A percentile compares a stretch with the other conserved stretches of the same genome.
These are phyloP conservation scores for Phlebiopsis gigantea DNA, from an alignment of 768 basidiomycete species.

Conservation along the genomic window DNA sequence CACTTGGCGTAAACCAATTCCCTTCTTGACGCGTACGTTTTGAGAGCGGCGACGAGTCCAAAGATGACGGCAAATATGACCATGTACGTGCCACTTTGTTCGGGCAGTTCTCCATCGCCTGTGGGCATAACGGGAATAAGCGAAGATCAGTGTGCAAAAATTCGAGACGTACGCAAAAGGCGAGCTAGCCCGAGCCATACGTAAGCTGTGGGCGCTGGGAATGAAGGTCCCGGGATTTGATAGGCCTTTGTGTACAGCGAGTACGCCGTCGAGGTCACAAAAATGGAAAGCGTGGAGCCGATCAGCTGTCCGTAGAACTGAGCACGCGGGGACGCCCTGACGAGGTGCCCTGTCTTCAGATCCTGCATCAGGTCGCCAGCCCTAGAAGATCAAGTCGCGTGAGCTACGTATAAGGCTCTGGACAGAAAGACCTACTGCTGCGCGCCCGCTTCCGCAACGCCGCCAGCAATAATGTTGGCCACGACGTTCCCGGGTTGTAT, in stretches of 20 bases:
- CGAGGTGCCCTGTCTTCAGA: slow-evolving; percentile 93
- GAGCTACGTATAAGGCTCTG: neutral
- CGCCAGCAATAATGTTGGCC: slow-evolving; percentile 97
- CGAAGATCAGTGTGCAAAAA: slow-evolving; percentile 18
- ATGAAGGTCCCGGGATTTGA: slow-evolving; percentile 87
- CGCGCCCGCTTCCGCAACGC: slow-evolving; percentile 94
- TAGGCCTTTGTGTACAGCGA: slow-evolving; percentile 85
- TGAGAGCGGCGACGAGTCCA: slow-evolving; percentile 57
- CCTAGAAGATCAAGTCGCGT: slow-evolving; percentile 31
- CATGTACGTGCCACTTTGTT: slow-evolving; percentile 76
- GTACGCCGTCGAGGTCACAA: slow-evolving; percentile 87
- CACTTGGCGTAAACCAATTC: slow-evolving; percentile 57
- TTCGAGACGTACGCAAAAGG: slow-evolving; percentile 52
- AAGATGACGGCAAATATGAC: slow-evolving; percentile 68
- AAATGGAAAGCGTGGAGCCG: slow-evolving; percentile 81
- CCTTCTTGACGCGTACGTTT: slow-evolving; percentile 50
- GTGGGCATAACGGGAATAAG: too few relatives aligned
- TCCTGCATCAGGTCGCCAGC: slow-evolving; percentile 99
- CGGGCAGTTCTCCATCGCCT: slow-evolving; percentile 83
- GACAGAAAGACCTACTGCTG: slow-evolving; percentile 56
- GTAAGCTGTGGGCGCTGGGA: slow-evolving; percentile 92
- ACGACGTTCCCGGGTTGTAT: slow-evolving; percentile 92
- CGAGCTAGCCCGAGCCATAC: slow-evolving; percentile 84
- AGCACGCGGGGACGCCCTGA: slow-evolving; percentile 84
- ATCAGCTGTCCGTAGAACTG: slow-evolving; percentile 94